These are phyloP conservation scores for Stagonosporopsis tanaceti DNA, from an alignment of 2,329 filamentous ascomycete species.

Conservation along the genomic window DNA sequence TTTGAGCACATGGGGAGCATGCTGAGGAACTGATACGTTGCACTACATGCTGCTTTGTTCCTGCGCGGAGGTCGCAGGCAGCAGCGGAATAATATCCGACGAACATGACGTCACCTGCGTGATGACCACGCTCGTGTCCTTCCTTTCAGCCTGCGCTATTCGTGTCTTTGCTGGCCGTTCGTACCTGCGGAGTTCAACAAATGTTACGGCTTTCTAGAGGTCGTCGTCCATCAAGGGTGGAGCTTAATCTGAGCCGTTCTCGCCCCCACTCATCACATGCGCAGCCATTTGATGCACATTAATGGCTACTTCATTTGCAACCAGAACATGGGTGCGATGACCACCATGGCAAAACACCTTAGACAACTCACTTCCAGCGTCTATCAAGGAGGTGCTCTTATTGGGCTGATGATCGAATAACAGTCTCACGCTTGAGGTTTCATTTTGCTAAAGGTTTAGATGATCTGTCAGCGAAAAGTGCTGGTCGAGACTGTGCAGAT, in stretches of 20 bases:
- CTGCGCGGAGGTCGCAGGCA: background rate
- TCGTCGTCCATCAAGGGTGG: background rate
- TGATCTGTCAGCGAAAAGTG: background rate
- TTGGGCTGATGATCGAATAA: background rate
- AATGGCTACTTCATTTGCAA: background rate
- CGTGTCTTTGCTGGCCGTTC: background rate
- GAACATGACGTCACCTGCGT: slow-evolving; percentile 8
- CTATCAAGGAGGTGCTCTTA: background rate
- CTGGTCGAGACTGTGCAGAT: background rate
- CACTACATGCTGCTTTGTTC: background rate
- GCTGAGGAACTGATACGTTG: slow-evolving; percentile 1
- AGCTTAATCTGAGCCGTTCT: background rate
- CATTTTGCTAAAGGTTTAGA: background rate
- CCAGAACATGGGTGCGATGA: background rate
- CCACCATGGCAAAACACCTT: no score
- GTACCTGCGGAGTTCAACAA: background rate
- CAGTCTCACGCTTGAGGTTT: background rate
- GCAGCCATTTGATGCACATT: background rate
- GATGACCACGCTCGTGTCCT: background rate
- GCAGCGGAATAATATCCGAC: slow-evolving; percentile 2
- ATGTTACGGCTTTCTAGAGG: background rate
- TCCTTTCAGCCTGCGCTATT: background rate
- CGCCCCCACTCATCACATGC: background rate
- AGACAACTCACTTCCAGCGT: background rate
- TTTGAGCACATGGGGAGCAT: background rate